Conservation (phyloP, 2,329 filamentous ascomycete genomes). For the Periconia digitata region DNA sequence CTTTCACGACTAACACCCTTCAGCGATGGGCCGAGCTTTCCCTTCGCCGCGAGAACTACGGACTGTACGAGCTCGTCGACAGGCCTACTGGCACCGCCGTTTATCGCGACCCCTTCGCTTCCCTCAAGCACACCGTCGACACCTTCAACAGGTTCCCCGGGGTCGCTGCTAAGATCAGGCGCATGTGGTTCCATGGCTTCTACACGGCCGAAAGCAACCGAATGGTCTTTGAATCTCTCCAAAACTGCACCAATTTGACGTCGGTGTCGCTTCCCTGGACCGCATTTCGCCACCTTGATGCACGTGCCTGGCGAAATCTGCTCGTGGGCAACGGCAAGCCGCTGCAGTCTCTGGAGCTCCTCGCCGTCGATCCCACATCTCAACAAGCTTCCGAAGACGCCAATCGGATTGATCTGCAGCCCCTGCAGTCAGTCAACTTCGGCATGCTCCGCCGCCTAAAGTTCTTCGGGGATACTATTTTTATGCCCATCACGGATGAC, state of each 20-base stretch:
- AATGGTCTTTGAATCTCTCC: slow-evolving; percentile 52
- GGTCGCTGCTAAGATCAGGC: slow-evolving; percentile 52
- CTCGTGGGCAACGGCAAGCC: slow-evolving; percentile 48
- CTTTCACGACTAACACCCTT: slow-evolving; percentile 1
- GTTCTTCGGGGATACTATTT: slow-evolving; percentile 56
- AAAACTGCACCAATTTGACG: slow-evolving; percentile 50
- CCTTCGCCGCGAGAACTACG: slow-evolving; percentile 47
- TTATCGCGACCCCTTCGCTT: slow-evolving; percentile 55
- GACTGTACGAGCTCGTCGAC: slow-evolving; percentile 52
- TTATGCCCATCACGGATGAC: slow-evolving; percentile 54
- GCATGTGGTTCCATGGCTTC: slow-evolving; percentile 59
- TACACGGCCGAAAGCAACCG: slow-evolving; percentile 54
- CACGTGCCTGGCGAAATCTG: slow-evolving; percentile 52
- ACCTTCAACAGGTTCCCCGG: slow-evolving; percentile 50
- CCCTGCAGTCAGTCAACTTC: slow-evolving; percentile 54
- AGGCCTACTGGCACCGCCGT: slow-evolving; percentile 51
- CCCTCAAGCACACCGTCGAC: slow-evolving; percentile 50
- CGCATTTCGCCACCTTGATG: slow-evolving; percentile 51
- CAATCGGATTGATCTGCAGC: slow-evolving; percentile 47
- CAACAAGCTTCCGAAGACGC: slow-evolving; percentile 45
- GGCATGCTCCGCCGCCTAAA: slow-evolving; percentile 54
- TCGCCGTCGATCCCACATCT: slow-evolving; percentile 52
- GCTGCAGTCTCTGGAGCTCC: slow-evolving; percentile 55
- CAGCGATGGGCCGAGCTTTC: slow-evolving; percentile 56
- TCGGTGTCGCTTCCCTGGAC: slow-evolving; percentile 57